phyloP scores from a whole-genome alignment of 108 stramenopile species.

The Epithemia pelagica region DNA sequence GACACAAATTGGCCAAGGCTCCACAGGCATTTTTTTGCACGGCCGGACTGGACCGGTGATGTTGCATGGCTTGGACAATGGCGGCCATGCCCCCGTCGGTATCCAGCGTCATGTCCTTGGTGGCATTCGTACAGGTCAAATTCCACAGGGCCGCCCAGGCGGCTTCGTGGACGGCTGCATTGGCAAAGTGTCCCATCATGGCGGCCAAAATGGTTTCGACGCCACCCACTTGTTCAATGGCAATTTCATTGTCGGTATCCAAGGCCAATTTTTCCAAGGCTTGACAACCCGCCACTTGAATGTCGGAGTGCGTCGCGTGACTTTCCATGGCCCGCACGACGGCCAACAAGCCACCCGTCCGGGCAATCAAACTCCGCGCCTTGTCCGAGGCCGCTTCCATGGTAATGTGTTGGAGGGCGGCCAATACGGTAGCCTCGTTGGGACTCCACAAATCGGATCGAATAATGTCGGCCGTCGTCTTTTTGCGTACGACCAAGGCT shows the following conservation, averaged over 20 bases:
- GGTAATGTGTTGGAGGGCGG: slow-evolving; percentile 19
- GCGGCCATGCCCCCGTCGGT: slow-evolving; percentile 38
- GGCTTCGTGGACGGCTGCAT: slow-evolving; percentile 40
- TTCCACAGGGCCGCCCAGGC: slow-evolving; percentile 55
- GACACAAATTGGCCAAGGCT: slow-evolving; percentile 52
- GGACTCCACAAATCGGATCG: slow-evolving; percentile 37
- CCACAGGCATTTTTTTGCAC: slow-evolving; percentile 53
- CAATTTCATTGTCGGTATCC: slow-evolving; percentile 32
- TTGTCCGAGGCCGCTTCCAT: slow-evolving; percentile 12
- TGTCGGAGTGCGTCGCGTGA: slow-evolving; percentile 8
- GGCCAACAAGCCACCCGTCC: slow-evolving; percentile 32
- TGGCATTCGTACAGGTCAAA: slow-evolving; percentile 20
- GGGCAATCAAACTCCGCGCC: slow-evolving; percentile 5
- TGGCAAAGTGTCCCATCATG: slow-evolving; percentile 36
- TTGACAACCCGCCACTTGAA: slow-evolving; percentile 26
- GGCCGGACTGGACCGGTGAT: slow-evolving; percentile 27
- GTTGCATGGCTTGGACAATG: slow-evolving; percentile 40
- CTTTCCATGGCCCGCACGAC: slow-evolving; percentile 34
- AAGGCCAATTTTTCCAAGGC: slow-evolving; percentile 31
- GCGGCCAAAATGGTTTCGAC: slow-evolving; percentile 42
- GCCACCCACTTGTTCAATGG: slow-evolving; percentile 37
- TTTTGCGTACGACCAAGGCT: background rate
- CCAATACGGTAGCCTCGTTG: slow-evolving; percentile 14
- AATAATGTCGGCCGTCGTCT: slow-evolving; percentile 5
- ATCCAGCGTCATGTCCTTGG: slow-evolving; percentile 16